phyloP scores from a whole-genome alignment of 441 rosid species.

The Arabidopsis lyrata region DNA sequence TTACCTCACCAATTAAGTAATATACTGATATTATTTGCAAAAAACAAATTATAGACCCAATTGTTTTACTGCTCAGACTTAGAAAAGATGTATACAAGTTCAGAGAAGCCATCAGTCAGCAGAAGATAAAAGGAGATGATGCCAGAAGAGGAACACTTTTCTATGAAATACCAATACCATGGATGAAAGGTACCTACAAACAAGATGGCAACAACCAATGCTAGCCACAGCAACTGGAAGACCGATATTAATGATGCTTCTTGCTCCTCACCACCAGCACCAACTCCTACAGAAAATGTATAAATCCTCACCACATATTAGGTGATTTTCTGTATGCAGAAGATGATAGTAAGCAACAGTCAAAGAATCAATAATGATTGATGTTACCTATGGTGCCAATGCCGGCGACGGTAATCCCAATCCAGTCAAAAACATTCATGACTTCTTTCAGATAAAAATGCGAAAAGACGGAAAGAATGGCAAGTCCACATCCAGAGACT shows the following conservation, averaged over 20 bases:
- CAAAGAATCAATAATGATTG: slow-evolving; percentile 33
- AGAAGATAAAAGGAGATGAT: slow-evolving; percentile 23
- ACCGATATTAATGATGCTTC: slow-evolving; percentile 74
- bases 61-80: neutral
- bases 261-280: slow-evolving; percentile 98
- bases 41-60: neutral
- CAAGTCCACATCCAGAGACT: slow-evolving; percentile 98
- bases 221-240: slow-evolving; percentile 89
- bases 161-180: slow-evolving; percentile 39
- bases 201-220: slow-evolving; percentile 76
- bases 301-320: slow-evolving; percentile 18
- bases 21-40: slow-evolving; percentile 3
- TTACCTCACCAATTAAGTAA: neutral
- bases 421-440: slow-evolving; percentile 94
- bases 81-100: slow-evolving; percentile 2
- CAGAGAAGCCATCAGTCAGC: slow-evolving; percentile 6
- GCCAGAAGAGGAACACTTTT: slow-evolving; percentile 20
- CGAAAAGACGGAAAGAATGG: slow-evolving; percentile 88
- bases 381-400: slow-evolving; percentile 94
- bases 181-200: slow-evolving; percentile 94
- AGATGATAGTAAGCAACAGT: slow-evolving; percentile 21
- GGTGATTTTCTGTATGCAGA: slow-evolving; percentile 9
- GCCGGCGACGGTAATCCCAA: slow-evolving; percentile 91
- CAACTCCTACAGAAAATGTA: slow-evolving; percentile 70
- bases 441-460: slow-evolving; percentile 96